Evolutionary conservation across 306 rosid species (phyloP), one percentile per base, ranked within the genome.

Genomic region (Argentina anserina): DNA sequence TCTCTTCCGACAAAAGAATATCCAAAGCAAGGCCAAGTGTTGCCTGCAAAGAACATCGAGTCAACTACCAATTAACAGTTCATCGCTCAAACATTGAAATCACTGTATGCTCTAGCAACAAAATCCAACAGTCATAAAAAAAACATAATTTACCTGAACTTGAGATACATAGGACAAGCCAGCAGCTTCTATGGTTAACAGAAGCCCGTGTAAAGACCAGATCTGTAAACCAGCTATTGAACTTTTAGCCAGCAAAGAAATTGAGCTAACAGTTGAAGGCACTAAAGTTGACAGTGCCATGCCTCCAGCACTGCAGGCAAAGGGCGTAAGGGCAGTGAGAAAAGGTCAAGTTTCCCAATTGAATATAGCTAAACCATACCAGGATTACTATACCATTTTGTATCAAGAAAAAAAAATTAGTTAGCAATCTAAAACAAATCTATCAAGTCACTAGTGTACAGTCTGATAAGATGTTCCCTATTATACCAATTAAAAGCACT

Each of bases 151-250:
- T 87, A 93, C 98, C 98, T 91, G 98, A 76, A 93, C 98, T 78
- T 93, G 96, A 80, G 97, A 90, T 71, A 93, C 94, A 85, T 78
- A 93, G 73, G 97, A 93, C 84, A 93, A 80, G 53, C 98, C 98
- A 78, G 98, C 98, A 79, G 98, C 98, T 86, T 93, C 98, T 75
- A 91, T 84, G 33, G 98, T 89, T 74, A 93, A 87, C 83, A 93
- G 97, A 65, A 93, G 96, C 50, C 98, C 98, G 81, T 93, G 98
- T 92, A 93, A 87, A 78, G 98, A 84, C 98, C 98, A 93, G 68
- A 87, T 89, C 84, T 89, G 97, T 83, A 93, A 87, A 81, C 84
- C 78, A 76, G 96, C 84, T 72, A 86, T 78, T 46, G 86, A 82
- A 89, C 98, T 91, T 81, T 88, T 91, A 62, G 96, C 92, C 64